Evolutionary conservation across 345 rosid genomes (phyloP).

Genomic region (Carallia pectinifolia): DNA sequence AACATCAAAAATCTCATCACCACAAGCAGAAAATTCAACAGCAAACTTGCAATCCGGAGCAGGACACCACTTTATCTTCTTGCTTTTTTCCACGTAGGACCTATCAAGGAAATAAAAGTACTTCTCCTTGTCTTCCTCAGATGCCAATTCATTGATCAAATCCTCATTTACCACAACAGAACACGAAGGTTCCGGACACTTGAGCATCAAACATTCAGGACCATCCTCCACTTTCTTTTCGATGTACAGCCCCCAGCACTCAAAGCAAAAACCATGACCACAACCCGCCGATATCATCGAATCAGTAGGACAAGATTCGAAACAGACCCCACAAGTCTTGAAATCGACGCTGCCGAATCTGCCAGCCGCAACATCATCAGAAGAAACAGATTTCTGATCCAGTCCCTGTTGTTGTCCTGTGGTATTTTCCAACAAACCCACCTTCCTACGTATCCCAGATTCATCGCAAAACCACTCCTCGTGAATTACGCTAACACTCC

Average conservation of each 20-base stretch:
- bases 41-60: constrained; percentile 30
- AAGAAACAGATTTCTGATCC: no score
- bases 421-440: constrained; percentile 12
- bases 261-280: constrained; percentile 34
- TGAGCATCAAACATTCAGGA: constrained; percentile 26
- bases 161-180: constrained; percentile 19
- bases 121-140: constrained; percentile 18
- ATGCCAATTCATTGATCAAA: constrained; percentile 16
- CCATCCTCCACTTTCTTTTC: constrained; percentile 29
- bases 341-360: neutral
- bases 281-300: constrained; percentile 17
- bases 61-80: constrained; percentile 38
- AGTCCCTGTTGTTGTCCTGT: no score
- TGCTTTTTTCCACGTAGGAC: constrained; percentile 28
- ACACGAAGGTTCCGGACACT: constrained; percentile 34
- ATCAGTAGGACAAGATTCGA: constrained; percentile 8
- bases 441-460: constrained; percentile 13
- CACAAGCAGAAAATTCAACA: constrained; percentile 15
- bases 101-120: constrained; percentile 19
- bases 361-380: neutral
- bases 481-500: constrained; percentile 10
- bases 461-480: constrained; percentile 29
- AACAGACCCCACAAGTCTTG: constrained; percentile 28
- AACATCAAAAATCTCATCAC: constrained; percentile 21
- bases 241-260: constrained; percentile 35